Base-by-base conservation (phyloP, 1,139 yeast genomes). In the Suhomyces wounanorum region DNA sequence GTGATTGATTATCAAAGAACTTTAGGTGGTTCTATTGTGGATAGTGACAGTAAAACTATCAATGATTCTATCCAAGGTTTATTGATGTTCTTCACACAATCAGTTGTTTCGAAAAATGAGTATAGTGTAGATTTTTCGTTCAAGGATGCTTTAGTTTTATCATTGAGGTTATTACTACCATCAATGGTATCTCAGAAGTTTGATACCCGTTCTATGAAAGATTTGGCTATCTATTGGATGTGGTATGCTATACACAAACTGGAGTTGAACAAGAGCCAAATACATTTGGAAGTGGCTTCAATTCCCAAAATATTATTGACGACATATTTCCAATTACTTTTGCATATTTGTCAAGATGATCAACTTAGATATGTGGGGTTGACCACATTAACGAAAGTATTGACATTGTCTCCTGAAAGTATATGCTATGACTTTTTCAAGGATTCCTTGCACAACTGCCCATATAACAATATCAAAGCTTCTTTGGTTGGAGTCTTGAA, bases 401-500 rank as follows among this genome's bases (percentile, higher is more conserved):
- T 91, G 56, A 77, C 85, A 3, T 63, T 79, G 35, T 68, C 84
- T 38, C 81, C 84, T 0, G 89, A 87, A 53, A 70, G 72, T 3
- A 70, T 76, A 13, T 72, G 88, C 1, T 88, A 82, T 65, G 75
- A 73, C 5, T 89, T 87, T 60, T 72, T 89, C 18, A 62, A 76
- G 39, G 94, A 89, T 62, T 79, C 94, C 0, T 72, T 92, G 52
- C 70, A 74, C 35, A 75, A 80, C 51, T 89, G 96, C 62, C 96
- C 96, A 1, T 84, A 76, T 63, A 81, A 77, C 40, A 75, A 77
- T 42, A 79, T 82, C 21, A 83, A 84, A 57, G 77, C 84, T 26
- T 82, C 83, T 3, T 70, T 85, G 45, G 77, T 89, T 14, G 82
- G 85, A 3, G 81, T 89, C 26, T 75, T 89, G 59, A 90, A 87